Conservation (phyloP, 2,329 filamentous ascomycete species). For the Fusarium kyushuense region DNA sequence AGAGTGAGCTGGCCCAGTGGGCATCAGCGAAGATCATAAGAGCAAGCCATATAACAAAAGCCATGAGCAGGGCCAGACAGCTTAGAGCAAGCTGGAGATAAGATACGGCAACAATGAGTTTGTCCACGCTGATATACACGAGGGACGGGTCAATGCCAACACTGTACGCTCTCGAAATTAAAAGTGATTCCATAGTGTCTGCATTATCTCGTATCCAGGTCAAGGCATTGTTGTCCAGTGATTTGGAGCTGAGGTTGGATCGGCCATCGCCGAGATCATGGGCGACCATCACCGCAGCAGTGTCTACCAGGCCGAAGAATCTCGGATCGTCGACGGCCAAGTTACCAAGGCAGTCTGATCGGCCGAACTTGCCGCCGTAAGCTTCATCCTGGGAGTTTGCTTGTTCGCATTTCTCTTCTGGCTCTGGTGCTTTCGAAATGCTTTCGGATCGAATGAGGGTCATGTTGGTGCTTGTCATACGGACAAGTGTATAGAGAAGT, state of each 20-base stretch:
- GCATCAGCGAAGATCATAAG: constrained; percentile 19
- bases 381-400: constrained; percentile 36
- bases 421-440: constrained; percentile 1
- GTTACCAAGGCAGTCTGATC: constrained; percentile 21
- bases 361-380: constrained; percentile 20
- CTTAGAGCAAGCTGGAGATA: constrained; percentile 23
- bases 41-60: constrained; percentile 13
- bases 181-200: neutral
- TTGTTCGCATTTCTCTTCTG: constrained; percentile 6
- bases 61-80: constrained; percentile 14
- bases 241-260: constrained; percentile 27
- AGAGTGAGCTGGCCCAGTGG: constrained; percentile 29
- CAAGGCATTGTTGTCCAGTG: constrained; percentile 21
- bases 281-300: constrained; percentile 24
- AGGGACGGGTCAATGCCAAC: constrained; percentile 26
- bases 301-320: constrained; percentile 39
- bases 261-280: constrained; percentile 21
- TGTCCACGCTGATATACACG: constrained; percentile 26
- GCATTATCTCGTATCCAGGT: constrained; percentile 9
- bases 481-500: constrained; percentile 1
- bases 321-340: neutral
- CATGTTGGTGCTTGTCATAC: constrained; percentile 31
- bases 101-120: constrained; percentile 35
- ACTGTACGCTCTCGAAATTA: constrained; percentile 21
- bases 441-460: constrained; percentile 31